Evolutionary conservation across 2,329 filamentous ascomycete genomes (phyloP).

Genomic region (Aureobasidium sp.): DNA sequence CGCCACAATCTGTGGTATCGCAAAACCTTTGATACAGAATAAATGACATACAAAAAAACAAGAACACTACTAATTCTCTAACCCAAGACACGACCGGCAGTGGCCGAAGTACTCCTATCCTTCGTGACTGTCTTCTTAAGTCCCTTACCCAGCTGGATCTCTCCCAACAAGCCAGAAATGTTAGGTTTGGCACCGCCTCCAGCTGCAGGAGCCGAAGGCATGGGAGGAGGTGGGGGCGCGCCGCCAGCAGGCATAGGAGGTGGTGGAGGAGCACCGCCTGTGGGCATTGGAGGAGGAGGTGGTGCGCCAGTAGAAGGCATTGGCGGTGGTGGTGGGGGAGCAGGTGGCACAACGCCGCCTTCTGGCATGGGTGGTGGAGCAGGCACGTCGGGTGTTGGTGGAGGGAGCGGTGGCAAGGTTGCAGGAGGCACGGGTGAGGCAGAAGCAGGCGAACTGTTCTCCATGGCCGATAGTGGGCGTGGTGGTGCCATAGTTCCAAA

Average conservation of each 20-base stretch:
- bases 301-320: slow-evolving; percentile 34
- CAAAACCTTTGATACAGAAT: background rate
- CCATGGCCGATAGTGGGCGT: slow-evolving; percentile 74
- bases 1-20: too few species aligned
- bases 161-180: slow-evolving; percentile 58
- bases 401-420: slow-evolving; percentile 16
- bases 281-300: slow-evolving; percentile 35
- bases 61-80: background rate
- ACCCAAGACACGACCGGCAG: slow-evolving; percentile 62
- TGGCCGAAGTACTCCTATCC: slow-evolving; percentile 65
- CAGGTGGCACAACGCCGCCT: slow-evolving; percentile 16
- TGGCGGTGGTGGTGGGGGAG: slow-evolving; percentile 38
- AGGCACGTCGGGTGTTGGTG: slow-evolving; percentile 34
- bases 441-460: slow-evolving; percentile 34
- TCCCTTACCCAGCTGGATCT: slow-evolving; percentile 72
- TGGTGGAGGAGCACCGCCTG: slow-evolving; percentile 26
- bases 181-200: slow-evolving; percentile 27
- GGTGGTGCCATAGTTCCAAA: slow-evolving; percentile 97
- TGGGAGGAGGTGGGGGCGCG: slow-evolving; percentile 45
- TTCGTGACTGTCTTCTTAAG: slow-evolving; percentile 85
- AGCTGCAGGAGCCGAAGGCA: slow-evolving; percentile 19
- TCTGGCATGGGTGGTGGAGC: slow-evolving; percentile 26
- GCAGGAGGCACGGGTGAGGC: slow-evolving; percentile 36
- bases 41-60: background rate
- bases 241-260: slow-evolving; percentile 23